A percentile compares a stretch with the other conserved stretches of the same genome.
phyloP scores from a whole-genome alignment of 257 asterid genomes.

The Solanum tarapatanum region DNA sequence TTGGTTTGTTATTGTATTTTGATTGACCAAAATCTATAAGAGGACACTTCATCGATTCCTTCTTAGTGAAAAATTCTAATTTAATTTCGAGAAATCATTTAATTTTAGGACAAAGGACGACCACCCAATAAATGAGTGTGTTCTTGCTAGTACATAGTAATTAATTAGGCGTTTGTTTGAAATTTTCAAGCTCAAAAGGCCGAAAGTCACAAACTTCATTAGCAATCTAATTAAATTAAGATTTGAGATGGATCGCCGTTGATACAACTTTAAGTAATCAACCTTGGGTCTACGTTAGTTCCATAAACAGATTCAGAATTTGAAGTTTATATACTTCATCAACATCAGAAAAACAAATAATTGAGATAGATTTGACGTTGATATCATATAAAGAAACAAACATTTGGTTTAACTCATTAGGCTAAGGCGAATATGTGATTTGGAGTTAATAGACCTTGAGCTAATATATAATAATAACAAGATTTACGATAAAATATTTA shows the following conservation, averaged over 20 bases:
- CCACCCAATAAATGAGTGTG: neutral
- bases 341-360: too few relatives aligned
- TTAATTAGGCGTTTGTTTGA: neutral
- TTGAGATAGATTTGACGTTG: neutral
- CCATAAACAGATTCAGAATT: neutral
- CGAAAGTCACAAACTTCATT: neutral
- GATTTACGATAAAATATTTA: too few relatives aligned
- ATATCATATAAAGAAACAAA: neutral
- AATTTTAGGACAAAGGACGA: neutral
- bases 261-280: neutral
- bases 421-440: neutral
- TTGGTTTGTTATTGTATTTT: neutral
- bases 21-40: neutral
- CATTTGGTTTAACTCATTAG: neutral
- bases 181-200: neutral
- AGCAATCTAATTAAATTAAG: neutral
- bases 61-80: neutral
- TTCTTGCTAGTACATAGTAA: neutral
- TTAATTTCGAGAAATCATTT: neutral
- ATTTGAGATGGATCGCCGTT: neutral
- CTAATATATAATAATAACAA: neutral
- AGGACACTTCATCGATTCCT: neutral
- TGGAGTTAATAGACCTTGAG: neutral
- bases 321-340: neutral
- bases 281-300: neutral